Conservation (phyloP, 495 filamentous ascomycete species). For the Cenococcum geophilum region DNA sequence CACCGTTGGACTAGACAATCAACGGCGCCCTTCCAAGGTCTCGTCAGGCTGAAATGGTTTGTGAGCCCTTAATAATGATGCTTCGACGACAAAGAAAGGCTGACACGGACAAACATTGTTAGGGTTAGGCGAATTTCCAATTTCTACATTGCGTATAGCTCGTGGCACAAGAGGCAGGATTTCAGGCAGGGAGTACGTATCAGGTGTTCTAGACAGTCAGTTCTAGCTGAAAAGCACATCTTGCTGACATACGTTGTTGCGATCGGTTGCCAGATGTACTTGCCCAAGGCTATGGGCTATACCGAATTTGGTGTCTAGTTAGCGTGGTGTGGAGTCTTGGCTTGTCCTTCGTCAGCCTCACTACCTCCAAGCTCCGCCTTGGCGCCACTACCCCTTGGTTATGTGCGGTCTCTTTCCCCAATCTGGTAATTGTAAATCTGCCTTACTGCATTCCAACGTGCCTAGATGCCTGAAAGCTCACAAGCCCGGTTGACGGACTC, state of each 20-base stretch:
- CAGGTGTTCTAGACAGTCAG: background rate
- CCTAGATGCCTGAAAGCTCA: background rate
- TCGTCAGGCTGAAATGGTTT: background rate
- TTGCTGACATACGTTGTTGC: too few relatives aligned
- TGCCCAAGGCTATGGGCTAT: background rate
- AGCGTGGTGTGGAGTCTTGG: background rate
- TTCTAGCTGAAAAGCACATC: too few relatives aligned
- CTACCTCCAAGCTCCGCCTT: background rate
- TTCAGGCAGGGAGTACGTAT: background rate
- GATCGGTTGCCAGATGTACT: too few relatives aligned
- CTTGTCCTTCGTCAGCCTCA: background rate
- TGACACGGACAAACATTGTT: background rate
- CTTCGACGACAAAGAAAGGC: background rate
- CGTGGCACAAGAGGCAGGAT: background rate
- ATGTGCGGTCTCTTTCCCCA: background rate
- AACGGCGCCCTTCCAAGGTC: background rate
- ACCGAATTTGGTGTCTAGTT: background rate
- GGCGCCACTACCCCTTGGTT: background rate
- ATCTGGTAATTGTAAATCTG: constrained; percentile 1
- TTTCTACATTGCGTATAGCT: background rate
- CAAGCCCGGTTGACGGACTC: background rate
- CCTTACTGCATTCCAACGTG: background rate
- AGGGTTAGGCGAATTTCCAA: background rate
- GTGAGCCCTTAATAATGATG: background rate
- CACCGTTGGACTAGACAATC: background rate